A percentile compares a stretch with the other conserved stretches of the same genome.
Evolutionary conservation across 352 stramenopile species (phyloP).

Genomic region (Phytophthora ohioensis): DNA sequence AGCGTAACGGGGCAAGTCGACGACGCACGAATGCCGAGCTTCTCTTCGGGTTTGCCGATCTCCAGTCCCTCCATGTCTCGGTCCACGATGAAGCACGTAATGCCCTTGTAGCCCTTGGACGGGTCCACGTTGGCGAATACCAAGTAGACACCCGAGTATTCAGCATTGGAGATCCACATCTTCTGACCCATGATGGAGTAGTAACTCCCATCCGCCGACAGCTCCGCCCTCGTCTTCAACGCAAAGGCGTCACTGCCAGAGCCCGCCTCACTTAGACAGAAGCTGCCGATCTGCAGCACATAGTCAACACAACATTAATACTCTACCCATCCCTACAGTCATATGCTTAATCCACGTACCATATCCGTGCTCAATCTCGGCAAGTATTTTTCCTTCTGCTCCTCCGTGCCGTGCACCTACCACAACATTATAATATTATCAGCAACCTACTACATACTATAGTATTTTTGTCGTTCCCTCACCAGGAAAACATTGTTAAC

Average conservation of each 20-base stretch:
- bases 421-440: not conserved
- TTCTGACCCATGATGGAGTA: slow-evolving; percentile 97
- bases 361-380: slow-evolving; percentile 83
- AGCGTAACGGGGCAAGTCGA: slow-evolving; percentile 96
- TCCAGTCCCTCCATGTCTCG: slow-evolving; percentile 92
- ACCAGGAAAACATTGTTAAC: slow-evolving; percentile 97
- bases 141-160: slow-evolving; percentile 95
- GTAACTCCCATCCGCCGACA: slow-evolving; percentile 91
- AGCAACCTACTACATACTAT: slow-evolving; percentile 5
- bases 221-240: slow-evolving; percentile 92
- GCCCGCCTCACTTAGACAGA: slow-evolving; percentile 95
- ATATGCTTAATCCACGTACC: slow-evolving; percentile 38
- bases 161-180: slow-evolving; percentile 98
- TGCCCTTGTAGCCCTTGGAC: slow-evolving; percentile 96
- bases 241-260: slow-evolving; percentile 97
- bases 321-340: not conserved
- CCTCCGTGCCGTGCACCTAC: slow-evolving; percentile 73
- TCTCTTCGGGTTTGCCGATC: slow-evolving; percentile 96
- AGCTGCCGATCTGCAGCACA: slow-evolving; percentile 90
- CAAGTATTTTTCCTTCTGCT: slow-evolving; percentile 91
- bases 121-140: slow-evolving; percentile 96
- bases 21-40: slow-evolving; percentile 96
- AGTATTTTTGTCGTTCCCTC: not conserved
- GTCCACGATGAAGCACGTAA: slow-evolving; percentile 98
- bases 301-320: slow-evolving; percentile 2